phyloP scores from a whole-genome alignment of 2,329 filamentous ascomycete genomes.

The Furcasterigmium furcatum region DNA sequence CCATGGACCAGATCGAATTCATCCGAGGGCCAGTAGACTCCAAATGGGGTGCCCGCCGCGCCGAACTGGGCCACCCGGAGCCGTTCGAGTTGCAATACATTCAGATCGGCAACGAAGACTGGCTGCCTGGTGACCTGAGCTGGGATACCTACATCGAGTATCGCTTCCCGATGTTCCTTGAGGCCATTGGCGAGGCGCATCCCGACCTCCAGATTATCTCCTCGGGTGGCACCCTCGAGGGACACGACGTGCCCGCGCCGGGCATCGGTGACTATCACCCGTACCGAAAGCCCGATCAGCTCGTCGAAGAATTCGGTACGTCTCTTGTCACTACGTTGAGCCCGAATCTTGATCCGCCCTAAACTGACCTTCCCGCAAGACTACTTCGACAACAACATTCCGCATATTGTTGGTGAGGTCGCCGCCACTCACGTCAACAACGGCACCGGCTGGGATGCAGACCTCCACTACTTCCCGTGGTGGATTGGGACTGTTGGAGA shows the following conservation, averaged over 20 bases:
- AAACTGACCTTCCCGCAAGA: too few species aligned
- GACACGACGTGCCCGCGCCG: constrained; percentile 34
- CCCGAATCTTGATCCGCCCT: too few species aligned
- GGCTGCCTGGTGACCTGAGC: constrained; percentile 46
- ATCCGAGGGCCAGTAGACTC: constrained; percentile 50
- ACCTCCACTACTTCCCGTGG: constrained; percentile 46
- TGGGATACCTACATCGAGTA: constrained; percentile 48
- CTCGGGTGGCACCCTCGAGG: constrained; percentile 41
- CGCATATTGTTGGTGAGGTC: constrained; percentile 44
- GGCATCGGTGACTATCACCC: constrained; percentile 48
- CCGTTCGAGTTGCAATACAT: constrained; percentile 60
- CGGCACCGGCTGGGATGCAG: constrained; percentile 41
- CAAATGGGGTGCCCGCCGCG: constrained; percentile 55
- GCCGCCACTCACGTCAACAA: constrained; percentile 49
- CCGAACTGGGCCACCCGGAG: constrained; percentile 56
- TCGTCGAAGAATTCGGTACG: constrained; percentile 47
- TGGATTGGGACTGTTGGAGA: constrained; percentile 62
- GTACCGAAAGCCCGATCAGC: constrained; percentile 47
- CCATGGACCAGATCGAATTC: constrained; percentile 62
- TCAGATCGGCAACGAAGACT: constrained; percentile 68
- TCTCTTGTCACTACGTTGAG: too few species aligned
- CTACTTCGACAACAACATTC: constrained; percentile 47
- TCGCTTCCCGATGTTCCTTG: constrained; percentile 56
- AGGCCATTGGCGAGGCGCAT: constrained; percentile 54
- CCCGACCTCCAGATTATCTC: constrained; percentile 55